Evolutionary conservation across 352 stramenopile genomes (phyloP), one percentile per base, ranked within the genome.

Genomic region (Phytophthora rubi): DNA sequence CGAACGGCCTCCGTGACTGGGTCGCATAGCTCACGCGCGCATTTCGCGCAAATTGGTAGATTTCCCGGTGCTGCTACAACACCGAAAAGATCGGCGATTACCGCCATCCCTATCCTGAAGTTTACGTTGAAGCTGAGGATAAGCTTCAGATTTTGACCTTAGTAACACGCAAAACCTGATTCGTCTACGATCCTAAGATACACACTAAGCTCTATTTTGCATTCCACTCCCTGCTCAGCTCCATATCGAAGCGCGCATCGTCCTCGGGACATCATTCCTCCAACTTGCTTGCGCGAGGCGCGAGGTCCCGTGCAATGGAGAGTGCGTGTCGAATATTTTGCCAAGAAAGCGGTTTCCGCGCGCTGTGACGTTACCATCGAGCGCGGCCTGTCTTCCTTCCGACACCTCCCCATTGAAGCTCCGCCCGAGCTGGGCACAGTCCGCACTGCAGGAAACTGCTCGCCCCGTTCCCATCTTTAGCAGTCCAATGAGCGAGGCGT

Each of bases 241-340:
- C 12, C 49, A 53, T 53, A 47, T 54, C 16, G 12, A 53, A 58
- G 42, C n/a, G 47, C 57, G 6, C 42, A 69, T 69, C 53, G 42
- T 12, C 32, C 28, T 73, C 39, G 52, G 8, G 52, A 1, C 33
- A 69, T 37, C 52, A 59, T 30, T 6, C 28, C 10, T 15, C 33
- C 9, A 2, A 13, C 15, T 18, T 45, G 30, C 30, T 64, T 32
- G 28, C 37, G 13, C 47, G 35, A 65, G 39, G 39, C 4, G 39
- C 39, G 42, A 48, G 42, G 42, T 48, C 42, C 42, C 5, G 42
- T 21, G 16, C 15, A 48, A 48, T 48, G 42, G 16, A 48, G 30
- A 61, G 57, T 62, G 35, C 35, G 35, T 49, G 26, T 74, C 61
- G 23, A 74, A 74, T 73, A 70, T 55, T 74, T 74, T 66, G 35